Percentiles rank a stretch among this genome's conserved stretches.
These are phyloP conservation scores for Pythium periplocum DNA, from an alignment of 352 stramenopile species.

Conservation along the genomic window DNA sequence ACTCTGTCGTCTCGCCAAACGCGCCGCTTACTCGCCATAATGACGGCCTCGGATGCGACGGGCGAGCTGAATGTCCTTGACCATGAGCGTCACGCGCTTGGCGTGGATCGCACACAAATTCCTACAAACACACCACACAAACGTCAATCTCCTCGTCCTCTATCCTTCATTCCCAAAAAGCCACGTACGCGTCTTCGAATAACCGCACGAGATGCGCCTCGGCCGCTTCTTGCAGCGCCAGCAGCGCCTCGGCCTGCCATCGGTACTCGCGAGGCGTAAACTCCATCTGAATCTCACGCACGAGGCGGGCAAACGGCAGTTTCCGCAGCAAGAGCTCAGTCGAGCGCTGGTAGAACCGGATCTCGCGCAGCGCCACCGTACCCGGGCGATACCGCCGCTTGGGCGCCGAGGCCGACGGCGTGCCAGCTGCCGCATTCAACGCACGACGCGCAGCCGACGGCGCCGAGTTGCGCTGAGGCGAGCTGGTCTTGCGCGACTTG, in stretches of 20 bases:
- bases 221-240: slow-evolving; percentile 91
- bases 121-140: slow-evolving; percentile 22
- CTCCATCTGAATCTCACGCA: slow-evolving; percentile 90
- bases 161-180: background rate
- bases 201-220: slow-evolving; percentile 94
- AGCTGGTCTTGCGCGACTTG: slow-evolving; percentile 16
- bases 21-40: slow-evolving; percentile 29
- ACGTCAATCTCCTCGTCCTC: background rate
- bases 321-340: slow-evolving; percentile 96
- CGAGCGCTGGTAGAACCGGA: slow-evolving; percentile 92
- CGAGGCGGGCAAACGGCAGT: slow-evolving; percentile 95
- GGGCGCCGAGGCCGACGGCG: background rate
- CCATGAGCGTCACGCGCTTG: slow-evolving; percentile 94
- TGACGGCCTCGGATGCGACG: slow-evolving; percentile 88
- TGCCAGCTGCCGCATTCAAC: background rate
- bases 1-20: no score
- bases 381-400: slow-evolving; percentile 63
- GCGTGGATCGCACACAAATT: slow-evolving; percentile 95
- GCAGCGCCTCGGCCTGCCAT: slow-evolving; percentile 89
- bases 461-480: slow-evolving; percentile 11
- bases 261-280: slow-evolving; percentile 77
- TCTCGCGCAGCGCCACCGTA: slow-evolving; percentile 91
- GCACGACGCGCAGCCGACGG: slow-evolving; percentile 2
- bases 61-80: slow-evolving; percentile 92
- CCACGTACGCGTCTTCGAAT: slow-evolving; percentile 91